These are phyloP conservation scores for Chlamydomonas reinhardtii DNA, from an alignment of 163 green algal species.

Conservation along the genomic window DNA sequence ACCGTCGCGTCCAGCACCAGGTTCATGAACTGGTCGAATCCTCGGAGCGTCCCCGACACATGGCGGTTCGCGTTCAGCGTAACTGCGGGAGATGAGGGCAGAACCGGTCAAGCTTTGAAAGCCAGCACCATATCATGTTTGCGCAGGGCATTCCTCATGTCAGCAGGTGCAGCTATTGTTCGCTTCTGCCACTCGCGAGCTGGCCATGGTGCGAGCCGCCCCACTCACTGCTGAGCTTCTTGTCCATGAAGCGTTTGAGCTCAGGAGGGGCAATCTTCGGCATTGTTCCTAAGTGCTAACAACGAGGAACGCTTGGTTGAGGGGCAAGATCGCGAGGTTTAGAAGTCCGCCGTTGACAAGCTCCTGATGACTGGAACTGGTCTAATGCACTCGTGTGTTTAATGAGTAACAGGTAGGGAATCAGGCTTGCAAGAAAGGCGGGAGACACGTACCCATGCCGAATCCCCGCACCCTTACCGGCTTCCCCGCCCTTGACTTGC, in stretches of 20 bases:
- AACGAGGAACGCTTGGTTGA: not conserved
- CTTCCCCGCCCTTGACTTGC: no score
- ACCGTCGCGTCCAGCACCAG: conserved; percentile 96
- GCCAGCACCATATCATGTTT: not conserved
- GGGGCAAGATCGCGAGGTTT: no score
- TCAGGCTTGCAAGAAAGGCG: no score
- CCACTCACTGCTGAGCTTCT: conserved; percentile 91
- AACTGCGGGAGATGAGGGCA: conserved; percentile 76
- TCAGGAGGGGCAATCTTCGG: conserved; percentile 95
- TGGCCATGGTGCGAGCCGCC: no score
- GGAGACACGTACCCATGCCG: no score
- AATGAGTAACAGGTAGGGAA: no score
- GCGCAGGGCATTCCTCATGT: no score
- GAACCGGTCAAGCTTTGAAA: not conserved
- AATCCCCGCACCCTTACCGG: no score
- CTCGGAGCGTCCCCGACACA: conserved; percentile 95
- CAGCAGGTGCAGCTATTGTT: no score
- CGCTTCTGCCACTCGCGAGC: no score
- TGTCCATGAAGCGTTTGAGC: conserved; percentile 99
- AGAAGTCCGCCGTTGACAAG: not conserved
- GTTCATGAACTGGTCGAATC: conserved; percentile 99
- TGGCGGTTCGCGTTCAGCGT: conserved; percentile 95
- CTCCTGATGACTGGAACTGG: no score
- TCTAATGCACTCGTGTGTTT: no score
- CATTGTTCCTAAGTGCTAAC: conserved; percentile 67